A percentile compares a stretch with the other conserved stretches of the same genome.
These are phyloP conservation scores for Spergularia azorica DNA, from an alignment of 179 eudicot genomes.

Conservation along the genomic window DNA sequence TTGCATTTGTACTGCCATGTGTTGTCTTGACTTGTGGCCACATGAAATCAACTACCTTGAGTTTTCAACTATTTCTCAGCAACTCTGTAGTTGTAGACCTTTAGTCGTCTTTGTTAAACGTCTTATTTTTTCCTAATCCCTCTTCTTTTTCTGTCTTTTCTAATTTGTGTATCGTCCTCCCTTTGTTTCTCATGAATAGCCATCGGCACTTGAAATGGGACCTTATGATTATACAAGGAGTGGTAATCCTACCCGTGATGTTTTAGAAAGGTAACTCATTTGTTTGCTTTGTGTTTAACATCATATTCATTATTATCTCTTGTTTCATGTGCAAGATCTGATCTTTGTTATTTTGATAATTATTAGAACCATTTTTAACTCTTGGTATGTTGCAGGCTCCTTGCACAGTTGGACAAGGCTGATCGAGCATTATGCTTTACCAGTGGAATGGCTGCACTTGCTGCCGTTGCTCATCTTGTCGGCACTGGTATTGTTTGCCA, in stretches of 20 bases:
- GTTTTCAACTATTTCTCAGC: background rate
- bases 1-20: background rate
- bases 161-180: background rate
- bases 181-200: conserved; percentile 44
- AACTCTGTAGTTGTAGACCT: background rate
- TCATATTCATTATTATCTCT: background rate
- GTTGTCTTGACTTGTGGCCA: background rate
- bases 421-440: conserved; percentile 95
- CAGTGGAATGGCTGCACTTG: conserved; percentile 99
- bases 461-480: conserved; percentile 90
- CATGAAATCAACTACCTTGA: background rate
- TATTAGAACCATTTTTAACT: conserved; percentile 13
- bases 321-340: conserved; percentile 6
- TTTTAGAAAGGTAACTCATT: conserved; percentile 60
- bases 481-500: conserved; percentile 55
- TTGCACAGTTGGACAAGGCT: conserved; percentile 93
- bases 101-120: background rate
- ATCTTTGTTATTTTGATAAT: background rate
- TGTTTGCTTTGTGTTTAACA: background rate
- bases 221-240: conserved; percentile 95
- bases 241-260: conserved; percentile 97
- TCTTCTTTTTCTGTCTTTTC: background rate
- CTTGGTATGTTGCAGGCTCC: conserved; percentile 48
- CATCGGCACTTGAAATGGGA: conserved; percentile 77
- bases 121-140: background rate